Evolutionary conservation across 176 grass and related monocot genomes (phyloP), one percentile per base, ranked within the genome.

Genomic region (Musa acuminata): DNA sequence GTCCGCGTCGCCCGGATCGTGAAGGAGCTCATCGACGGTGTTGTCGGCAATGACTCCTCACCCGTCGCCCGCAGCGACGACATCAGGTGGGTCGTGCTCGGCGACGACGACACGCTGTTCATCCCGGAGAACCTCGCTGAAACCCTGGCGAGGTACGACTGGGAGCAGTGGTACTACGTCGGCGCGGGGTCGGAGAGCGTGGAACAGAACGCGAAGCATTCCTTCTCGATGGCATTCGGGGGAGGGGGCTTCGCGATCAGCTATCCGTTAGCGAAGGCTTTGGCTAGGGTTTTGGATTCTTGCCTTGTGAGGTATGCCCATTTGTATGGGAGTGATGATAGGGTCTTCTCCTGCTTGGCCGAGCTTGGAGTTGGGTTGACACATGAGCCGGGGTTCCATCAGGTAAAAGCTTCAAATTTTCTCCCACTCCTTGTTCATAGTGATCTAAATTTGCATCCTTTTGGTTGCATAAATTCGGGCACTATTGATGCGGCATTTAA

Each of bases 301-400:
- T 94, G 88, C 73, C 74, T 99, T 17, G 11, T 91, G 80, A 91
- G 95, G 86, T 99, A 99, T 84, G 86, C 90, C 8, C 84, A 99
- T 66, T 80, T 99, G 51, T 99, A 89, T 62, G 95, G 88, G 24
- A 94, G 95, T 64, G 95, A 99, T 58, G 91, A 78, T 57, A 85
- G 88, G 80, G 77, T 99, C 82, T 84, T 77, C 29, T 82, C 95
- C 3, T 99, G 95, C 86, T 64, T 99, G 49, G 69, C 90, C 35
- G 88, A 99, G 78, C 95, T 99, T 8, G 95, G 90, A 77, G 84
- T 99, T 53, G 82, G 88, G 80, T 84, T 99, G 75, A 89, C 95
- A 19, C 73, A 91, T 53, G 91, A 99, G 78, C 88, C 84, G 1
- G 95, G 91, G 0, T 99, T 99, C 84, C 95, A 99, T 84, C 95